These are phyloP conservation scores for Botrytis deweyae DNA, from an alignment of 2,329 filamentous ascomycete genomes.

Conservation along the genomic window DNA sequence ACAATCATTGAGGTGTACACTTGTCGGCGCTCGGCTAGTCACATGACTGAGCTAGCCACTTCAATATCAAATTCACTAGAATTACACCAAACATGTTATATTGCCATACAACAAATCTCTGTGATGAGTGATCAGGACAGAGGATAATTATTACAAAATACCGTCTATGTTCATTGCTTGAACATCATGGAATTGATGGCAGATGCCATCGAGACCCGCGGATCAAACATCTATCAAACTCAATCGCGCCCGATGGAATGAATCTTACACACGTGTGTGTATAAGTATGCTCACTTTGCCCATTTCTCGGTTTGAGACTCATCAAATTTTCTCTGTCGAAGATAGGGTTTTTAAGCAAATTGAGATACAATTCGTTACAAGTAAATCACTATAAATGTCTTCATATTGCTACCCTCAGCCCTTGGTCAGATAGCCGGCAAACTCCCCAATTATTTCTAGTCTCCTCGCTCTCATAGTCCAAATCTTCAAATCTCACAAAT, in stretches of 20 bases:
- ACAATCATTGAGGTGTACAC: neutral
- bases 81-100: neutral
- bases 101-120: neutral
- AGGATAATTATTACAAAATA: neutral
- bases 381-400: neutral
- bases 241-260: neutral
- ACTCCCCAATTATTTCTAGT: too few relatives aligned
- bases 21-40: neutral
- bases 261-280: neutral
- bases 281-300: neutral
- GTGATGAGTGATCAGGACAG: neutral
- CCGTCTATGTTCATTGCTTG: neutral
- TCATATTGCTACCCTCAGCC: neutral
- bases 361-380: neutral
- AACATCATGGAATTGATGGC: neutral
- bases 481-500: neutral
- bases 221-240: neutral
- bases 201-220: neutral
- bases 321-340: neutral
- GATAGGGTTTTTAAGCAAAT: neutral
- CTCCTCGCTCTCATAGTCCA: neutral
- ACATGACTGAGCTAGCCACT: neutral
- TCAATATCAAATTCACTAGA: neutral
- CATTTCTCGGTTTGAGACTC: neutral
- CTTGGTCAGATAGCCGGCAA: neutral